Evolutionary conservation across 148 eudicot species (phyloP).

Genomic region (Spergularia bocconei): DNA sequence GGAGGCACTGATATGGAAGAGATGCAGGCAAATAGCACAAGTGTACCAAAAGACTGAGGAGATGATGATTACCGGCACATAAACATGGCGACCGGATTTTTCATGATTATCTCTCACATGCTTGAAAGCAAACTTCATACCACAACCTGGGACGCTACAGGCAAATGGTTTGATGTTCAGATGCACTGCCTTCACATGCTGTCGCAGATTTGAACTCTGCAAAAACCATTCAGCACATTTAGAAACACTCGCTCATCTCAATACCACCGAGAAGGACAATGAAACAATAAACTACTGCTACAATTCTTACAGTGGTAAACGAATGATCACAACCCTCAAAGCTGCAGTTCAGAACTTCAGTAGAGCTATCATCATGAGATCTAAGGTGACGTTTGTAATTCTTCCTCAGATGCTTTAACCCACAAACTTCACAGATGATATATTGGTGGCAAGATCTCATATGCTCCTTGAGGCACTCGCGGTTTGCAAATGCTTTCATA

Average conservation of each 20-base stretch:
- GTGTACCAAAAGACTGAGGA: background rate
- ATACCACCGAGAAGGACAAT: too few species aligned
- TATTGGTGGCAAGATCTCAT: conserved; percentile 63
- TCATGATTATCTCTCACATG: conserved; percentile 94
- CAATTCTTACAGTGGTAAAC: conserved; percentile 63
- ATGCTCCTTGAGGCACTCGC: conserved; percentile 67
- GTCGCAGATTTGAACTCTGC: conserved; percentile 83
- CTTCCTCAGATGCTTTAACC: conserved; percentile 75
- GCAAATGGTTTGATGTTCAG: conserved; percentile 48
- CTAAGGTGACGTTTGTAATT: conserved; percentile 80
- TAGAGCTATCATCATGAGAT: conserved; percentile 47
- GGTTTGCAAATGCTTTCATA: conserved; percentile 66
- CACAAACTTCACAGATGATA: conserved; percentile 72
- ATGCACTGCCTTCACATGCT: conserved; percentile 82
- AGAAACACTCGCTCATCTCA: background rate
- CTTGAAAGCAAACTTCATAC: conserved; percentile 75
- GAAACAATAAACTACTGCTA: background rate
- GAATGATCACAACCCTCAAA: conserved; percentile 60
- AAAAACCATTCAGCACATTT: background rate
- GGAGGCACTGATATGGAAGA: background rate
- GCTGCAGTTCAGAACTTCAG: conserved; percentile 52
- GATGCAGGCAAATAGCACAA: background rate
- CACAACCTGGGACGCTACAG: conserved; percentile 74
- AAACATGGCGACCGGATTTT: conserved; percentile 61
- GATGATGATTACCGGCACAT: conserved; percentile 40